Conservation (phyloP, 345 rosid genomes). For the Brassica carinata region DNA sequence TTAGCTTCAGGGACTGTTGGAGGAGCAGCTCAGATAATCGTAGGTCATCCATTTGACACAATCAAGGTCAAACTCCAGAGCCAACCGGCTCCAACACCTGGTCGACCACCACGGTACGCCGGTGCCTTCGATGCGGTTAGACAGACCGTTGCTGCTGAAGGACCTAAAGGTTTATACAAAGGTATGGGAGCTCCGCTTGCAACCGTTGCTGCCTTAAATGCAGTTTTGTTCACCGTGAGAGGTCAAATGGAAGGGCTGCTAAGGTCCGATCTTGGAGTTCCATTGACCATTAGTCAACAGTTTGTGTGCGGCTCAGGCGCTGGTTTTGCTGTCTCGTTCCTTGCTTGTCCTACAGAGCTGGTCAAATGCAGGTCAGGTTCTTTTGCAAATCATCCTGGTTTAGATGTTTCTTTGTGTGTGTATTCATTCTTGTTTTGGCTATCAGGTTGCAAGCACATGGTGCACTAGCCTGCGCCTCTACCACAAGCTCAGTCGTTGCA, state of each 20-base stretch:
- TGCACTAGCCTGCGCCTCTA: constrained; percentile 49
- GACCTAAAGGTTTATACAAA: constrained; percentile 87
- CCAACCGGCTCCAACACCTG: constrained; percentile 78
- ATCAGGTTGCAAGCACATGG: constrained; percentile 96
- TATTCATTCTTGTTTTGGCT: background rate
- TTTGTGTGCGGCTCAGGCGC: constrained; percentile 83
- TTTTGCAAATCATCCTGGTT: background rate
- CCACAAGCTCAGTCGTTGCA: constrained; percentile 47
- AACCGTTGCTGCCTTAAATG: constrained; percentile 97
- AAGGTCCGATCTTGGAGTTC: constrained; percentile 79
- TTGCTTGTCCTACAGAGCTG: constrained; percentile 98
- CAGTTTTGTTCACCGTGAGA: constrained; percentile 86
- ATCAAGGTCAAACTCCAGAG: constrained; percentile 99
- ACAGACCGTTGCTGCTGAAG: constrained; percentile 89
- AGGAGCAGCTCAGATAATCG: constrained; percentile 85
- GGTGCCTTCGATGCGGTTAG: constrained; percentile 91
- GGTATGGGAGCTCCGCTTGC: constrained; percentile 99
- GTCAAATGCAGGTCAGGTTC: constrained; percentile 85
- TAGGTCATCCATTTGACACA: constrained; percentile 97
- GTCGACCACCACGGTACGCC: constrained; percentile 68
- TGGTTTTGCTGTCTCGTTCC: constrained; percentile 90
- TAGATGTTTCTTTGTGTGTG: constrained; percentile 18
- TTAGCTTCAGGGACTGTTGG: constrained; percentile 88
- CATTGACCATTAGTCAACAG: constrained; percentile 83
- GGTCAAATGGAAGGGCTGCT: constrained; percentile 89